Conservation (phyloP, 306 rosid genomes). For the Cucumis hystrix region DNA sequence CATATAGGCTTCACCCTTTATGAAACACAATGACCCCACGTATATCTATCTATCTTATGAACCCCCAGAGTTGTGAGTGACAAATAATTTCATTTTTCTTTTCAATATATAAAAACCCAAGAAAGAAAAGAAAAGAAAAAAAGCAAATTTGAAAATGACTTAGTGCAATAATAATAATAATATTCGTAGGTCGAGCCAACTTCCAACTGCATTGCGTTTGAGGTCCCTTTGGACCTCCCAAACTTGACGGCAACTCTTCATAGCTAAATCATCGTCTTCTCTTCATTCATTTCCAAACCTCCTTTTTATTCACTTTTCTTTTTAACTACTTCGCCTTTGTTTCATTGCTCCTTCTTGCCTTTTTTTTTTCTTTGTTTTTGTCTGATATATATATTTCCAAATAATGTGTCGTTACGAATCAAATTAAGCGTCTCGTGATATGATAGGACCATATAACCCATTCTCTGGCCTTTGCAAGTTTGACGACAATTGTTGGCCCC, state of each 20-base stretch:
- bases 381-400: background rate
- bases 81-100: background rate
- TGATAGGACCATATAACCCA: too few species aligned
- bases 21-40: slow-evolving; percentile 14
- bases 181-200: background rate
- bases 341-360: too few species aligned
- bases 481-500: too few species aligned
- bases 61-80: background rate
- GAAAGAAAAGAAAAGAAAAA: background rate
- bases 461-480: too few species aligned
- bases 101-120: background rate
- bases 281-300: background rate
- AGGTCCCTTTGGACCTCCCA: background rate
- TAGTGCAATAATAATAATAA: background rate
- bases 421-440: too few species aligned
- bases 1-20: background rate
- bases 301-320: background rate
- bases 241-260: background rate
- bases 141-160: slow-evolving; percentile 10
- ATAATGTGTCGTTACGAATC: background rate
- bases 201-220: background rate
- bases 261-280: background rate
- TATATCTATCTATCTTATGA: background rate
- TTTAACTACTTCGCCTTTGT: too few species aligned
- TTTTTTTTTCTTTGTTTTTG: background rate